phyloP scores from a whole-genome alignment of 2,329 filamentous ascomycete genomes.

The Penicillium paneum region DNA sequence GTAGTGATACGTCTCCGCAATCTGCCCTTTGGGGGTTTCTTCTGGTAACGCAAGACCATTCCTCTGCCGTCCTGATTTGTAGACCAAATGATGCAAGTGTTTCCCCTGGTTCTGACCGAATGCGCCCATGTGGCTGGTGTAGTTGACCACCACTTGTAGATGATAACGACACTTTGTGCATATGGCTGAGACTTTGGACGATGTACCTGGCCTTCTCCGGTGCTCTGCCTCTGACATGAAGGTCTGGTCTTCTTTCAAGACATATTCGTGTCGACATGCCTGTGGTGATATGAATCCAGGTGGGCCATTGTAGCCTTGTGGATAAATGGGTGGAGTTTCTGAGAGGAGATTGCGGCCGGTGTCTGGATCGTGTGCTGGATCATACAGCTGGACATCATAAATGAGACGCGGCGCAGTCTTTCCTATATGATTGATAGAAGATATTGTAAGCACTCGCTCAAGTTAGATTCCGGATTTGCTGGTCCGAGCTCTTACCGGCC shows the following conservation, averaged over 20 bases:
- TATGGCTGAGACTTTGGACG: constrained; percentile 58
- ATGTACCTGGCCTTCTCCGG: constrained; percentile 41
- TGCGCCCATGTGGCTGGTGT: constrained; percentile 40
- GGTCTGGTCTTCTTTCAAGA: constrained; percentile 56
- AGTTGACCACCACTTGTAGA: constrained; percentile 57
- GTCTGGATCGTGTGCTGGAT: constrained; percentile 42
- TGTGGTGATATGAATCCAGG: constrained; percentile 36
- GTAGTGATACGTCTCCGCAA: constrained; percentile 50
- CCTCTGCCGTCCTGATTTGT: constrained; percentile 35
- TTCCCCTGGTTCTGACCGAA: constrained; percentile 49
- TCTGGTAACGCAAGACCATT: constrained; percentile 18
- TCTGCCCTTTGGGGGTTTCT: constrained; percentile 34
- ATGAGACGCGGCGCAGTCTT: constrained; percentile 52
- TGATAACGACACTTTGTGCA: constrained; percentile 63
- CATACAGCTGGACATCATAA: constrained; percentile 46
- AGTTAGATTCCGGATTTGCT: not conserved
- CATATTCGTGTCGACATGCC: constrained; percentile 60
- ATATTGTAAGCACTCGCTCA: constrained; percentile 2
- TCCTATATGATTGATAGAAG: constrained; percentile 33
- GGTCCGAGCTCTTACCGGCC: constrained; percentile 30
- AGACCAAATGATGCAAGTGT: constrained; percentile 62
- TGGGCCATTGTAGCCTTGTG: constrained; percentile 34
- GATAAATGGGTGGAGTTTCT: constrained; percentile 55
- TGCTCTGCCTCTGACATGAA: constrained; percentile 43
- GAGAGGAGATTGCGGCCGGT: constrained; percentile 56